phyloP scores from a whole-genome alignment of 768 basidiomycete species.

The Pisolithus microcarpus region DNA sequence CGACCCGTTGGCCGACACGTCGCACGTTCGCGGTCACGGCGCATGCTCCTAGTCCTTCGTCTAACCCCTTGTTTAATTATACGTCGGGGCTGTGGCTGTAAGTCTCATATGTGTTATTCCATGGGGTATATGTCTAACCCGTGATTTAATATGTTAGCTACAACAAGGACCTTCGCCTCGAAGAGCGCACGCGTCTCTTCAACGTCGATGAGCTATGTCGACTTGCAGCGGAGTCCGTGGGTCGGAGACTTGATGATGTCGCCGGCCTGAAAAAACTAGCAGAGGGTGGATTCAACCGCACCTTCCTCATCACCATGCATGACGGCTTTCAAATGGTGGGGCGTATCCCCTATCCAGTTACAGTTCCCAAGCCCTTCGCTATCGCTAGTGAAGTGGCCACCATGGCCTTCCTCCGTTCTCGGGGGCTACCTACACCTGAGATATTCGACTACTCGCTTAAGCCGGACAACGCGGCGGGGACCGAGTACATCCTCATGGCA shows the following conservation, averaged over 20 bases:
- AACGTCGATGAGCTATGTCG: constrained; percentile 32
- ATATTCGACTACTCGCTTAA: constrained; percentile 24
- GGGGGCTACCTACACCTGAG: constrained; percentile 24
- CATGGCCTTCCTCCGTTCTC: constrained; percentile 19
- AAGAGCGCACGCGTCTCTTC: constrained; percentile 39
- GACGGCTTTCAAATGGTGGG: constrained; percentile 13
- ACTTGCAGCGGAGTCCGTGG: constrained; percentile 40
- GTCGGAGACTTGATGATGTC: constrained; percentile 32
- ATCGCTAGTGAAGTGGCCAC: constrained; percentile 27
- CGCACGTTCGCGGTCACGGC: constrained; percentile 21
- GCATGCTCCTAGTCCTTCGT: constrained; percentile 12
- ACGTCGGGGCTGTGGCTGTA: constrained; percentile 39
- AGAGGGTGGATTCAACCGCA: constrained; percentile 31
- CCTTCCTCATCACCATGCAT: constrained; percentile 25
- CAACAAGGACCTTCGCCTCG: constrained; percentile 40
- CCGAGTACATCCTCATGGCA: constrained; percentile 27
- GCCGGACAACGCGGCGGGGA: constrained; percentile 20
- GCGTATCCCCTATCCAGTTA: not conserved
- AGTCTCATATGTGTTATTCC: constrained; percentile 28
- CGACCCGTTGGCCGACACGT: not conserved
- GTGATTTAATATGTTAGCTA: constrained; percentile 20
- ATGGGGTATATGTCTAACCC: constrained; percentile 21
- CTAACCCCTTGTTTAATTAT: constrained; percentile 32
- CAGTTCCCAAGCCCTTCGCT: constrained; percentile 21
- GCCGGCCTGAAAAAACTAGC: constrained; percentile 34